phyloP scores from a whole-genome alignment of 1,139 yeast genomes.

The Saccharomyces hybrid region DNA sequence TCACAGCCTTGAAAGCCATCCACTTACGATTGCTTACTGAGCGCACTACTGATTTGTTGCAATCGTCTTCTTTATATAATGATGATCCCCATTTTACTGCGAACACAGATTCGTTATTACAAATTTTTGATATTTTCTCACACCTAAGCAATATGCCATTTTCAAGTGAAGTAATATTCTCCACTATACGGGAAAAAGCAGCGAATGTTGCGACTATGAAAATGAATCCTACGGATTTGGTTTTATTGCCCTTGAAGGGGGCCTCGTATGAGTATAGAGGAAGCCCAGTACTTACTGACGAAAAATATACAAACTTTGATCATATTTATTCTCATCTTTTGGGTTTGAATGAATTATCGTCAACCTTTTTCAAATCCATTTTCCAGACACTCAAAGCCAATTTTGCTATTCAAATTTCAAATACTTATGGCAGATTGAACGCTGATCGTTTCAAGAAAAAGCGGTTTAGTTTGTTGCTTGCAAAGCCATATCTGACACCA shows the following conservation, averaged over 20 bases:
- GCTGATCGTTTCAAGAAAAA: slow-evolving; percentile 20
- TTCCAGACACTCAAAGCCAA: slow-evolving; percentile 17
- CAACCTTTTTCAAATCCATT: slow-evolving; percentile 20
- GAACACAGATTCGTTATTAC: slow-evolving; percentile 40
- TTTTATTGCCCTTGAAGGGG: slow-evolving; percentile 25
- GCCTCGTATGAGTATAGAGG: slow-evolving; percentile 19
- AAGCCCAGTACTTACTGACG: slow-evolving; percentile 13
- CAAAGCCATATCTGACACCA: slow-evolving; percentile 21
- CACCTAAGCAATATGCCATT: slow-evolving; percentile 44
- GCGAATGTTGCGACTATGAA: slow-evolving; percentile 21
- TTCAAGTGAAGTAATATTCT: slow-evolving; percentile 46
- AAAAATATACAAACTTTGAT: slow-evolving; percentile 20
- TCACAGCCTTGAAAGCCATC: slow-evolving; percentile 43
- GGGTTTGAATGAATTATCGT: slow-evolving; percentile 26
- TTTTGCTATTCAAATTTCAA: slow-evolving; percentile 22
- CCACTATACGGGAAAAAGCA: slow-evolving; percentile 38
- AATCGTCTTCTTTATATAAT: slow-evolving; percentile 44
- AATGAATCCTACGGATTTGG: slow-evolving; percentile 12
- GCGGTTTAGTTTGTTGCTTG: slow-evolving; percentile 17
- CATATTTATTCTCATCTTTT: slow-evolving; percentile 24
- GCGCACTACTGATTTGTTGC: slow-evolving; percentile 60
- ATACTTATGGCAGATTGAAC: slow-evolving; percentile 19
- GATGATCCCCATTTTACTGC: slow-evolving; percentile 32
- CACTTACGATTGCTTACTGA: slow-evolving; percentile 55
- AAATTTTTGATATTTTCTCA: slow-evolving; percentile 48